Evolutionary conservation across 345 rosid genomes (phyloP).

Genomic region (Eucalyptus pauciflora): DNA sequence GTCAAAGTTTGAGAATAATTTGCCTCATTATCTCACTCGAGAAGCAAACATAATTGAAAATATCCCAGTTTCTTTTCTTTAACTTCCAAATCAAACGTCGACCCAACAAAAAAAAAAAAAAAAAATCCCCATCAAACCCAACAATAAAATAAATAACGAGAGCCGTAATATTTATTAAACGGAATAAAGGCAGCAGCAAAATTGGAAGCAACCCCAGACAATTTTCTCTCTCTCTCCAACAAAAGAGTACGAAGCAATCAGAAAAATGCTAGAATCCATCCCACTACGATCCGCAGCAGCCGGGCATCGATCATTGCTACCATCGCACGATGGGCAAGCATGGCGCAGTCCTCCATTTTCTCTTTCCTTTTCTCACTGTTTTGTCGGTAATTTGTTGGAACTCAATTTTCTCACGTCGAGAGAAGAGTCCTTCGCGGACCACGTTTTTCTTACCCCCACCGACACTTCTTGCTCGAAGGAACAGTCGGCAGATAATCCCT

Average conservation of each 20-base stretch:
- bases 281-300: not conserved
- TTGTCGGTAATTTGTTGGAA: not conserved
- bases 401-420: not conserved
- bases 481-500: not conserved
- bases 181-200: not conserved
- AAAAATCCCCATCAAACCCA: no score
- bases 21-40: fast-evolving
- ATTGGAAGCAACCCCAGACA: not conserved
- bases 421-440: not conserved
- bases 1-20: fast-evolving
- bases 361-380: not conserved
- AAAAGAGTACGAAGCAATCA: not conserved
- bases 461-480: not conserved
- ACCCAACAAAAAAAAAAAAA: not conserved
- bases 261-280: not conserved
- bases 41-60: not conserved
- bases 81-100: not conserved
- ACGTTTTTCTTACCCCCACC: not conserved
- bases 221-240: not conserved
- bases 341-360: not conserved
- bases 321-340: not conserved
- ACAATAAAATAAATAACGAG: not conserved
- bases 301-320: not conserved
- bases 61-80: not conserved
- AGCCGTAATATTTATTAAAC: not conserved